phyloP scores from a whole-genome alignment of 2,329 filamentous ascomycete species.

The Pestalotiopsis sp. region DNA sequence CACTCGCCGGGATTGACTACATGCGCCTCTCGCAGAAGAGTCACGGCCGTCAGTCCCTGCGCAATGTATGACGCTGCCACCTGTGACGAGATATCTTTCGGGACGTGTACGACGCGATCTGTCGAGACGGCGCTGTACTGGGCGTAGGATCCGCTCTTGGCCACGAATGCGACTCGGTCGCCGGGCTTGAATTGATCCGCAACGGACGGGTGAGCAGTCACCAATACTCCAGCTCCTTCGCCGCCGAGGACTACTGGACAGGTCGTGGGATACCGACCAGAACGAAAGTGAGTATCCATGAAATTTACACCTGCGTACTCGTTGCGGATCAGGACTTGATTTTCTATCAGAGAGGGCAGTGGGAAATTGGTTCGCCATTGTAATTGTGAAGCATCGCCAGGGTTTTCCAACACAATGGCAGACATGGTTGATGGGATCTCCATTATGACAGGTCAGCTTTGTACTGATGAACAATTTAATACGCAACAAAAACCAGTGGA shows the following conservation, averaged over 20 bases:
- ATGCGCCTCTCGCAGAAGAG: conserved; percentile 74
- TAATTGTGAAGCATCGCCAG: neutral
- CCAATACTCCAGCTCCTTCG: neutral
- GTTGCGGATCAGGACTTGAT: conserved; percentile 74
- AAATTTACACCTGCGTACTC: conserved; percentile 80
- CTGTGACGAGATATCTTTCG: neutral
- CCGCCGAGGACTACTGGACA: conserved; percentile 57
- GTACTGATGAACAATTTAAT: neutral
- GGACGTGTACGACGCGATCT: conserved; percentile 12
- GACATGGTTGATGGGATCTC: neutral
- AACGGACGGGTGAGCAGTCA: neutral
- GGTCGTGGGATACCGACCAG: conserved; percentile 72
- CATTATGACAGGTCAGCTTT: neutral
- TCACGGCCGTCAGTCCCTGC: conserved; percentile 81
- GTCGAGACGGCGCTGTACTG: conserved; percentile 35
- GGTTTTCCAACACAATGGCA: neutral
- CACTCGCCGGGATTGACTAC: conserved; percentile 77
- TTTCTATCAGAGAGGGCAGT: neutral
- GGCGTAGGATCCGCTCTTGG: neutral
- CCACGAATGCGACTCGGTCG: neutral
- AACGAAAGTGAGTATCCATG: conserved; percentile 90
- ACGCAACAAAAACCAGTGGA: no score
- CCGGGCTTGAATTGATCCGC: neutral
- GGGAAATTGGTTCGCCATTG: neutral
- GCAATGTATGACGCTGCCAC: conserved; percentile 48